Evolutionary conservation across 1,284 basidiomycete genomes (phyloP).

Genomic region (Fomes fomentarius): DNA sequence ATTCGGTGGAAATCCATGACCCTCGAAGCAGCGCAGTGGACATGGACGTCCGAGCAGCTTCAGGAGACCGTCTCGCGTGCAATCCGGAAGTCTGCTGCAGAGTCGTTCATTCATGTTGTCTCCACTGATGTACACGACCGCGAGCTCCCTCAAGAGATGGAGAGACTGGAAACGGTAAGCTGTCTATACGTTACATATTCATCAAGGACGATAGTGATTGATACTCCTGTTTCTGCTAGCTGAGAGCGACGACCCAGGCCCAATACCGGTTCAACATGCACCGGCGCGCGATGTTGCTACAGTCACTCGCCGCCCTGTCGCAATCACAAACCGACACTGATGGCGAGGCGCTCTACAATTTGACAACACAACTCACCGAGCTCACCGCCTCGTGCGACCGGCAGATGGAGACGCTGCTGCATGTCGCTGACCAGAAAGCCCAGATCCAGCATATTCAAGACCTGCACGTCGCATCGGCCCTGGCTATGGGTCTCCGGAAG

Average conservation of each 20-base stretch:
- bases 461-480: conserved; percentile 69
- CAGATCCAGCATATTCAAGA: conserved; percentile 66
- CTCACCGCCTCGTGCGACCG: conserved; percentile 62
- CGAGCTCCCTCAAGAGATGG: conserved; percentile 58
- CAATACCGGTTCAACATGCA: conserved; percentile 71
- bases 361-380: conserved; percentile 63
- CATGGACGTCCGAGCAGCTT: conserved; percentile 67
- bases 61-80: conserved; percentile 75
- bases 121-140: conserved; percentile 61
- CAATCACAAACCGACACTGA: conserved; percentile 28
- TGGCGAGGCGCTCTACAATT: conserved; percentile 33
- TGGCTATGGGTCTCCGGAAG: conserved; percentile 77
- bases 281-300: conserved; percentile 71
- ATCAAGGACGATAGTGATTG: no score
- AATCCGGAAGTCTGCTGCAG: conserved; percentile 69
- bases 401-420: conserved; percentile 57
- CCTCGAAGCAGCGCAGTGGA: conserved; percentile 77
- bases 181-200: background rate
- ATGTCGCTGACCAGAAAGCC: conserved; percentile 59
- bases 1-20: conserved; percentile 69
- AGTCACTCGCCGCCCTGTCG: conserved; percentile 50
- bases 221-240: conserved; percentile 11
- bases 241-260: conserved; percentile 50
- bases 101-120: conserved; percentile 73
- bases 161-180: conserved; percentile 56